Percentiles rank a stretch among this genome's conserved stretches.
Evolutionary conservation across 805 yeast genomes (phyloP).

Genomic region (Henningerozyma blattae): DNA sequence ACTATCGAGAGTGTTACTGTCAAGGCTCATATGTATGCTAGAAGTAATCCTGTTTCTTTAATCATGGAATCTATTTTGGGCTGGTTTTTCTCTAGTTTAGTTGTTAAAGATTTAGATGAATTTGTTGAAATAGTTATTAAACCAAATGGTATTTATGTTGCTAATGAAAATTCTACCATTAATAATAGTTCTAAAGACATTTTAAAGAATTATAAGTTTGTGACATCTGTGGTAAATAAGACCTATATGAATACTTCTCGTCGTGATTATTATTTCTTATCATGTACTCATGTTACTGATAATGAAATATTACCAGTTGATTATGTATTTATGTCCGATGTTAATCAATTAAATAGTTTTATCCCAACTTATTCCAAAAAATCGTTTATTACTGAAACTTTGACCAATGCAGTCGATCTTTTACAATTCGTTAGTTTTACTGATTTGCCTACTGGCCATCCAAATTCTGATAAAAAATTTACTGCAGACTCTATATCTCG

Average conservation of each 20-base stretch:
- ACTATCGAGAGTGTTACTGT: slow-evolving; percentile 55
- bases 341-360: slow-evolving; percentile 63
- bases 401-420: slow-evolving; percentile 31
- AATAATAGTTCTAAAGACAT: slow-evolving; percentile 27
- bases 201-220: slow-evolving; percentile 45
- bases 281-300: slow-evolving; percentile 75
- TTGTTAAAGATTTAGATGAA: slow-evolving; percentile 43
- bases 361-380: slow-evolving; percentile 32
- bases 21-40: slow-evolving; percentile 54
- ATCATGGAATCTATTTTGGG: slow-evolving; percentile 50
- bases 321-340: slow-evolving; percentile 84
- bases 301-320: slow-evolving; percentile 51
- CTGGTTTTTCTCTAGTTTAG: slow-evolving; percentile 42
- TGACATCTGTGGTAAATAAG: slow-evolving; percentile 79
- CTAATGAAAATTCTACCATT: slow-evolving; percentile 14
- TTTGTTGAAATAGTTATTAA: slow-evolving; percentile 44
- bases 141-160: slow-evolving; percentile 28
- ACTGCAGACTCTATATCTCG: slow-evolving; percentile 35
- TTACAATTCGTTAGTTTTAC: slow-evolving; percentile 68
- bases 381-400: slow-evolving; percentile 28
- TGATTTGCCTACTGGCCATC: slow-evolving; percentile 71
- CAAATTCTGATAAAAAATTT: slow-evolving; percentile 45
- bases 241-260: slow-evolving; percentile 68
- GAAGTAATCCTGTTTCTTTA: slow-evolving; percentile 70
- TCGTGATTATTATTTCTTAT: slow-evolving; percentile 65